Conservation (phyloP, 306 rosid genomes). For the Lathyrus sativus region DNA sequence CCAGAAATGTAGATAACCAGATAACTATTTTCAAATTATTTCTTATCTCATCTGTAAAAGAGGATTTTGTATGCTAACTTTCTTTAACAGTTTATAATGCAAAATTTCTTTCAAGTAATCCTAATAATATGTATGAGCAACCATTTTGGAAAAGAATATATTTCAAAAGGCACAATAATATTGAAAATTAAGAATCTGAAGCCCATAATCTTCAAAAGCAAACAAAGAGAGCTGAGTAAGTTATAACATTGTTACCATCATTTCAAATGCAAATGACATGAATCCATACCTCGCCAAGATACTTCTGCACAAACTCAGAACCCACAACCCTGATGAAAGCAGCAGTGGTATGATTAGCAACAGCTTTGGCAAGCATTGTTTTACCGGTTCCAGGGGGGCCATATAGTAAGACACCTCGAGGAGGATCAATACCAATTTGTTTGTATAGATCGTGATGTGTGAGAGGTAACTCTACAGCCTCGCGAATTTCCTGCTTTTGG, state of each 20-base stretch:
- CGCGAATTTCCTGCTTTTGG: conserved; percentile 99
- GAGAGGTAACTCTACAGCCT: conserved; percentile 96
- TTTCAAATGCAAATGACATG: conserved; percentile 8
- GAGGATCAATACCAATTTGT: conserved; percentile 99
- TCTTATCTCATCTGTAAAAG: background rate
- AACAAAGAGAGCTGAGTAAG: conserved; percentile 1
- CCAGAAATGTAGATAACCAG: background rate
- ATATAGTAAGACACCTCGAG: conserved; percentile 98
- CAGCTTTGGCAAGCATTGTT: conserved; percentile 99
- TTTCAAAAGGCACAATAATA: conserved; percentile 5
- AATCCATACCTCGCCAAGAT: conserved; percentile 91
- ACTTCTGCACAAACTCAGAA: conserved; percentile 98
- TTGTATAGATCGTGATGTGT: conserved; percentile 96
- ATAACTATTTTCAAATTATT: background rate
- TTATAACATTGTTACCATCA: conserved; percentile 5
- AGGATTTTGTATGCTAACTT: background rate
- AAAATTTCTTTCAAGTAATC: conserved; percentile 11
- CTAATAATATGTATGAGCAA: background rate
- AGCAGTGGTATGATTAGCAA: conserved; percentile 97
- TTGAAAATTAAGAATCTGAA: background rate
- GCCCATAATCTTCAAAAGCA: conserved; percentile 22
- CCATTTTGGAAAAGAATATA: conserved; percentile 3
- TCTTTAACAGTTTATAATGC: background rate
- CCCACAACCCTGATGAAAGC: conserved; percentile 99
- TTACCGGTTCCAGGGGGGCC: conserved; percentile 99